phyloP scores from a whole-genome alignment of 768 basidiomycete genomes.

The Auriscalpium microsporum region DNA sequence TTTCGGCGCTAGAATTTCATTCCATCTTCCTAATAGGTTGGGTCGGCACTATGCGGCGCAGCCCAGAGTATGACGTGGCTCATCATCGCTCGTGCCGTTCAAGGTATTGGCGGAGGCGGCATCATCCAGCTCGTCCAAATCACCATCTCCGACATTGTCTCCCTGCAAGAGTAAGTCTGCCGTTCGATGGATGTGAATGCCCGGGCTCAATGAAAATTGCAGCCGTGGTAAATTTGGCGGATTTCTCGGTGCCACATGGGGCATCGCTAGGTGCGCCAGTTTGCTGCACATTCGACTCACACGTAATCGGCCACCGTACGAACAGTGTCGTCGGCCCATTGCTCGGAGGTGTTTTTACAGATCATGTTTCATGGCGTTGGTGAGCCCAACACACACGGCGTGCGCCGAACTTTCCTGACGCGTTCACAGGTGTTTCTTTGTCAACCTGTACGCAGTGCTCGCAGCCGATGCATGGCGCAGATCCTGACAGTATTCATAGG shows the following conservation, averaged over 20 bases:
- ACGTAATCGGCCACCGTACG: background rate
- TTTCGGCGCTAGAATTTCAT: no score
- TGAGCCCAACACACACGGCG: conserved; percentile 17
- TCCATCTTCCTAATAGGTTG: conserved; percentile 36
- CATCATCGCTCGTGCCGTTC: conserved; percentile 66
- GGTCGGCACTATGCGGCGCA: conserved; percentile 74
- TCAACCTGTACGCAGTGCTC: conserved; percentile 47
- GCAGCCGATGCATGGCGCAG: background rate
- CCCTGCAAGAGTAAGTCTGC: conserved; percentile 57
- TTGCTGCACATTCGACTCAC: background rate
- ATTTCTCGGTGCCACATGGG: conserved; percentile 73
- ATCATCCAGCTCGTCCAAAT: conserved; percentile 73
- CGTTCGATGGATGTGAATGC: background rate
- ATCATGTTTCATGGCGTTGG: conserved; percentile 79
- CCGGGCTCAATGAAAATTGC: background rate
- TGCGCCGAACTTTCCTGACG: background rate
- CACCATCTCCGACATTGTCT: conserved; percentile 76
- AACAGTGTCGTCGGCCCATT: conserved; percentile 65
- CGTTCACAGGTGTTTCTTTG: conserved; percentile 56
- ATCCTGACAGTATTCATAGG: conserved; percentile 26
- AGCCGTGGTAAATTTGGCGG: conserved; percentile 77
- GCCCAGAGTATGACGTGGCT: conserved; percentile 76
- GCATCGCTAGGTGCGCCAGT: conserved; percentile 39
- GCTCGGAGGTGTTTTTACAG: conserved; percentile 69
- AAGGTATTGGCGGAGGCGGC: conserved; percentile 79